These are phyloP conservation scores for Tuctoria greenei DNA, from an alignment of 176 grass and related monocot genomes.

Conservation along the genomic window DNA sequence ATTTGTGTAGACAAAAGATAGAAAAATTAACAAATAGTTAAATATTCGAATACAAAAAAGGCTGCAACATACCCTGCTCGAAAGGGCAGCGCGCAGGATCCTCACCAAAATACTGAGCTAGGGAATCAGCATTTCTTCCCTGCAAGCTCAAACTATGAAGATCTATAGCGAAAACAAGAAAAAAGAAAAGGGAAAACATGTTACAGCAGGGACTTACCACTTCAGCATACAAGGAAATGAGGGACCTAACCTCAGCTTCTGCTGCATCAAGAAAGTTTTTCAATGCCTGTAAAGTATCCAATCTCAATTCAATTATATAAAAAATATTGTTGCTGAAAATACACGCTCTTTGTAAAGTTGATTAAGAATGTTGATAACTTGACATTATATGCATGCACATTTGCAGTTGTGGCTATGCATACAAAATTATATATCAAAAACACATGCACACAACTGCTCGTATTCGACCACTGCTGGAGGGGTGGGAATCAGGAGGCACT, in stretches of 20 bases:
- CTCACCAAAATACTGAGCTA: conserved; percentile 99
- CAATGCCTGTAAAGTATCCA: conserved; percentile 60
- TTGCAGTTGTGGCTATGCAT: neutral
- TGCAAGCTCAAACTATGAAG: conserved; percentile 42
- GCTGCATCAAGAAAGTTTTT: conserved; percentile 93
- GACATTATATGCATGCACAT: conserved; percentile 2
- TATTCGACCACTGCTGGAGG: neutral
- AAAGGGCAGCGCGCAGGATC: conserved; percentile 96
- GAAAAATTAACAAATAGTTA: conserved; percentile 8
- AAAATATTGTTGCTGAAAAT: neutral
- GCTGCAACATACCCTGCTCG: conserved; percentile 70
- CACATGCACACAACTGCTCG: neutral
- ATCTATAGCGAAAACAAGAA: conserved; percentile 21
- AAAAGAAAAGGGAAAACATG: conserved; percentile 9
- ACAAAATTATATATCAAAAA: conserved; percentile 10
- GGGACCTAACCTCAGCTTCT: conserved; percentile 90
- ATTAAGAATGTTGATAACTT: neutral
- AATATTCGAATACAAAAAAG: conserved; percentile 21
- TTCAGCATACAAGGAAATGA: conserved; percentile 96
- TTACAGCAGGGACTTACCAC: conserved; percentile 62
- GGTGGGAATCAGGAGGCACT: neutral
- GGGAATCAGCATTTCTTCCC: conserved; percentile 97
- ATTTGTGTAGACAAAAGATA: neutral
- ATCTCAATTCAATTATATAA: conserved; percentile 13
- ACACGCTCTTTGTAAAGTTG: neutral